Percentiles rank a stretch among this genome's conserved stretches.
These are phyloP conservation scores for Rhodotorula diobovata DNA, from an alignment of 768 basidiomycete species.

Conservation along the genomic window DNA sequence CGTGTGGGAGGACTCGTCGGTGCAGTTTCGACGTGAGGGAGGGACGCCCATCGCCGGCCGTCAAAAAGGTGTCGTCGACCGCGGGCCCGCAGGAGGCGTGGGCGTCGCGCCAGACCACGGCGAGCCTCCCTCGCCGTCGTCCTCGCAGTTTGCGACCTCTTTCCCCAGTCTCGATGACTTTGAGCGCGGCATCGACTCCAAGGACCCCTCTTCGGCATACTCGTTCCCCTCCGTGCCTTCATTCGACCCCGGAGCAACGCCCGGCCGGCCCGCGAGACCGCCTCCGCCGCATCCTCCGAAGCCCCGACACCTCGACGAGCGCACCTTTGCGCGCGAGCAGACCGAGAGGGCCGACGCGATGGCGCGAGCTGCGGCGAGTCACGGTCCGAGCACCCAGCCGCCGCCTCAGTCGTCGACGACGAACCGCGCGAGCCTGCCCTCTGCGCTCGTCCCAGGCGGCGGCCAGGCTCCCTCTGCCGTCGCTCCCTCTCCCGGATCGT, in stretches of 20 bases:
- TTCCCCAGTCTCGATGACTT: slow-evolving; percentile 37
- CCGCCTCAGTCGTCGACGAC: background rate
- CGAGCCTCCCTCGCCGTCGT: background rate
- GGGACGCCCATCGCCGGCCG: background rate
- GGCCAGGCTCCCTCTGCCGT: background rate
- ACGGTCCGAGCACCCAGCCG: background rate
- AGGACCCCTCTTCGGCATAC: background rate
- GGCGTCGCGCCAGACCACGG: background rate
- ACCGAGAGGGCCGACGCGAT: slow-evolving; percentile 5
- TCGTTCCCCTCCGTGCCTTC: slow-evolving; percentile 12
- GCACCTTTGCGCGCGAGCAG: slow-evolving; percentile 13
- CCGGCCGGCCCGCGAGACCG: background rate
- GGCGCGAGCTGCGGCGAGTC: slow-evolving; percentile 7
- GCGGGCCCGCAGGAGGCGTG: slow-evolving; percentile 27
- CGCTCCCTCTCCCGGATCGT: background rate
- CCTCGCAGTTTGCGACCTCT: background rate
- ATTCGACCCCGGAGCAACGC: background rate
- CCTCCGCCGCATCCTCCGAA: slow-evolving; percentile 28
- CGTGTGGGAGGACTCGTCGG: background rate
- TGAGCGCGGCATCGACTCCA: background rate
- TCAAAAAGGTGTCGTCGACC: slow-evolving; percentile 1
- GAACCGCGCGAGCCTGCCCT: background rate
- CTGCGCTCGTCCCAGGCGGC: slow-evolving; percentile 4
- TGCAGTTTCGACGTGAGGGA: background rate
- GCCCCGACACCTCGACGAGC: slow-evolving; percentile 3